Conservation (phyloP, 805 yeast genomes). For the Candida piceae region DNA sequence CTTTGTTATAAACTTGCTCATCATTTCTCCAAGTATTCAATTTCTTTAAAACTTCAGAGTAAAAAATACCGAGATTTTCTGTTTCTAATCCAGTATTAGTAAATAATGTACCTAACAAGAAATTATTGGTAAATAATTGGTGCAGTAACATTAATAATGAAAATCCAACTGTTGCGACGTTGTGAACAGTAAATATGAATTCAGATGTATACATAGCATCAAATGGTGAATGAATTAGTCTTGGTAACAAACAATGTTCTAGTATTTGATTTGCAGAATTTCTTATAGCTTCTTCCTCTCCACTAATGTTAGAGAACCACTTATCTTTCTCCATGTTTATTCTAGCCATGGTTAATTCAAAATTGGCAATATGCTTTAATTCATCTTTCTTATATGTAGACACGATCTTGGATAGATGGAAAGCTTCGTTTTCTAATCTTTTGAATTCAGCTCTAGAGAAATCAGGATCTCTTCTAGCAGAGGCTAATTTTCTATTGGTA, state of each 20-base stretch:
- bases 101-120: constrained; percentile 52
- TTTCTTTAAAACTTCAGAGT: constrained; percentile 47
- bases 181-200: constrained; percentile 52
- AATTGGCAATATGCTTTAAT: constrained; percentile 40
- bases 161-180: constrained; percentile 30
- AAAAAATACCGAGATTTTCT: constrained; percentile 76
- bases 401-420: constrained; percentile 24
- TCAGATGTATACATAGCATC: constrained; percentile 71
- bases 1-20: constrained; percentile 26
- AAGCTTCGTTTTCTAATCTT: constrained; percentile 26
- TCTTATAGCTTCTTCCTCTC: constrained; percentile 10
- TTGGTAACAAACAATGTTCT: constrained; percentile 66
- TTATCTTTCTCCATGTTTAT: constrained; percentile 24
- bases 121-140: constrained; percentile 38
- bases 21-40: constrained; percentile 34
- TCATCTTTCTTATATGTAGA: constrained; percentile 35
- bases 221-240: constrained; percentile 71
- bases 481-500: constrained; percentile 31
- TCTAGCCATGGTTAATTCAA: constrained; percentile 25
- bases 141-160: constrained; percentile 38
- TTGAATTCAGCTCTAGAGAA: constrained; percentile 15
- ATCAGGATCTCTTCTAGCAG: constrained; percentile 27
- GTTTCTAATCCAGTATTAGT: constrained; percentile 74
- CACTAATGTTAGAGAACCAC: constrained; percentile 38
- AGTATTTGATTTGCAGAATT: constrained; percentile 31